phyloP scores from a whole-genome alignment of 208 protist species.

The Leishmania gerbilli region DNA sequence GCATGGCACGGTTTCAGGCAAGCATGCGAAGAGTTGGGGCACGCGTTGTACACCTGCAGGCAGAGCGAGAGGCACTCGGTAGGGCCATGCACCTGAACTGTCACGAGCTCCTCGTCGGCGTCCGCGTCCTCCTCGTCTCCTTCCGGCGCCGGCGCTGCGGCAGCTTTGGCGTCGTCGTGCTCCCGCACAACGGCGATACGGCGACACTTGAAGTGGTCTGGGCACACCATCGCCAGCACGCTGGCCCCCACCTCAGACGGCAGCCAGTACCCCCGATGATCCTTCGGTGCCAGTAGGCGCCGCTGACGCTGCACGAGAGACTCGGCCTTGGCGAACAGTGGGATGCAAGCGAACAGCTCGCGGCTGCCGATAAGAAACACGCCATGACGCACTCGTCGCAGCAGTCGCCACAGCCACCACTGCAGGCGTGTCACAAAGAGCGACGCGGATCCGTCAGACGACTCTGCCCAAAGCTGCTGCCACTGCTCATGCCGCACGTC shows the following conservation, averaged over 20 bases:
- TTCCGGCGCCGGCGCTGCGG: not conserved
- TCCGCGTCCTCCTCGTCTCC: slow-evolving; percentile 16
- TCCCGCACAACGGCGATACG: slow-evolving; percentile 59
- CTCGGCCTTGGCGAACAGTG: slow-evolving; percentile 60
- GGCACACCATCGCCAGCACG: slow-evolving; percentile 69
- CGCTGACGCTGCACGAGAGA: slow-evolving; percentile 61
- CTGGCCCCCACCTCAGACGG: slow-evolving; percentile 47
- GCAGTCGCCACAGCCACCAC: slow-evolving; percentile 74
- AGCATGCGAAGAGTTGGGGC: slow-evolving; percentile 63
- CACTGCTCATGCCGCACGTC: slow-evolving; percentile 35
- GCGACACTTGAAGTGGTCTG: slow-evolving; percentile 71
- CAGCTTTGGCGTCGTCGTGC: slow-evolving; percentile 12
- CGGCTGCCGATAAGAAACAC: slow-evolving; percentile 68
- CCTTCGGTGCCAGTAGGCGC: slow-evolving; percentile 22
- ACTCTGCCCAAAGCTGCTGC: slow-evolving; percentile 36
- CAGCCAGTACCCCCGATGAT: slow-evolving; percentile 66
- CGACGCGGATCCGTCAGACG: slow-evolving; percentile 28
- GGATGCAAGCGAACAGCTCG: slow-evolving; percentile 63
- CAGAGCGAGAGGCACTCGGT: slow-evolving; percentile 65
- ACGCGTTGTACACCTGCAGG: slow-evolving; percentile 61
- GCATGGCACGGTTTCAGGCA: slow-evolving; percentile 76
- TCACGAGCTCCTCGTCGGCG: slow-evolving; percentile 7
- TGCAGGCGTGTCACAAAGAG: slow-evolving; percentile 65
- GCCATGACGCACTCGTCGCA: slow-evolving; percentile 54
- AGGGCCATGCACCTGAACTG: slow-evolving; percentile 57